These are phyloP conservation scores for Tolypocladium guangdongense DNA, from an alignment of 2,329 filamentous ascomycete species.

Conservation along the genomic window DNA sequence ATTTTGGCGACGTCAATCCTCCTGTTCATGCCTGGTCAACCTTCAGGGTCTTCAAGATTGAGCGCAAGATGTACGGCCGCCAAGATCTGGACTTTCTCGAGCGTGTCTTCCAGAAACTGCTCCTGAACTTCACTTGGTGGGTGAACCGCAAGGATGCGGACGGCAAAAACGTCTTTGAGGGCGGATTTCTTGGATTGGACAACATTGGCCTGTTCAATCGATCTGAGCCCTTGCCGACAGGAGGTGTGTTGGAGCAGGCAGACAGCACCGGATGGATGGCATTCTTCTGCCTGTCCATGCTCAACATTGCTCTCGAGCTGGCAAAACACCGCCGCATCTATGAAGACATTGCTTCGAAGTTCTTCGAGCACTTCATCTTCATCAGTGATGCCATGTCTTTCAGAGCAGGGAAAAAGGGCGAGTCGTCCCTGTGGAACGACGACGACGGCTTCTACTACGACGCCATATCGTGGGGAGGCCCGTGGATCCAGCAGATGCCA, in stretches of 20 bases:
- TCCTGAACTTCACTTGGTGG: constrained; percentile 99
- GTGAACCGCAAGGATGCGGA: constrained; percentile 92
- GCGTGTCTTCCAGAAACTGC: constrained; percentile 88
- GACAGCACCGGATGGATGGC: constrained; percentile 99
- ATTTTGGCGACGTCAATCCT: constrained; percentile 94
- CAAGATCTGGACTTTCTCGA: constrained; percentile 94
- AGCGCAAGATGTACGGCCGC: constrained; percentile 90
- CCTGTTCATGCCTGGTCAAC: constrained; percentile 94
- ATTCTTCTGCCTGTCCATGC: constrained; percentile 92
- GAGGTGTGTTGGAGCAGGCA: constrained; percentile 87
- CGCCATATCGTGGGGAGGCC: constrained; percentile 90
- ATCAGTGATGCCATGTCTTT: constrained; percentile 97
- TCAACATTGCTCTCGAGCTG: constrained; percentile 91
- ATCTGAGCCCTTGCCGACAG: constrained; percentile 87
- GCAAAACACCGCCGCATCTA: constrained; percentile 92
- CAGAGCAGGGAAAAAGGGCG: constrained; percentile 55
- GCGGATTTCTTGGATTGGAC: constrained; percentile 88
- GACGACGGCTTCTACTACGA: constrained; percentile 98
- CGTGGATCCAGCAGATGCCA: constrained; percentile 85
- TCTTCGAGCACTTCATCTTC: constrained; percentile 97
- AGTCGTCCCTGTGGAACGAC: constrained; percentile 90
- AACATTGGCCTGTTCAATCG: constrained; percentile 98
- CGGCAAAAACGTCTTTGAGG: constrained; percentile 95
- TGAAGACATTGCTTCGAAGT: constrained; percentile 94
- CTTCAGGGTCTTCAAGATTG: constrained; percentile 95